Evolutionary conservation across 345 rosid species (phyloP).

Genomic region (Crucihimalaya himalaica): DNA sequence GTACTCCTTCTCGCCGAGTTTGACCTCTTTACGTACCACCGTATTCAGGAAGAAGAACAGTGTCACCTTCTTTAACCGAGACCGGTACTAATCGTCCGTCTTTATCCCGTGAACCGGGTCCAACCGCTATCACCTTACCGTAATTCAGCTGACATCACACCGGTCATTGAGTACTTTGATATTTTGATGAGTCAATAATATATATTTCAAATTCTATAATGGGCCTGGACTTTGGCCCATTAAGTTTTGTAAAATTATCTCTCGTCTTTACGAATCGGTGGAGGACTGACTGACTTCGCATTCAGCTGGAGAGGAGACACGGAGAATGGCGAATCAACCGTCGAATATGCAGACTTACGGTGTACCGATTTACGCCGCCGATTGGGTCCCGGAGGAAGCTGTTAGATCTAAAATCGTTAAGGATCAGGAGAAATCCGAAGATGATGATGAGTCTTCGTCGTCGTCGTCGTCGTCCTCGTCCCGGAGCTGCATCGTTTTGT

Average conservation of each 20-base stretch:
- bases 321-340: slow-evolving; percentile 32
- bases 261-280: background rate
- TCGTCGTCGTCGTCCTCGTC: slow-evolving; percentile 4
- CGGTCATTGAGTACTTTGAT: too few species aligned
- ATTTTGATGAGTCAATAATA: background rate
- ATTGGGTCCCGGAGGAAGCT: slow-evolving; percentile 60
- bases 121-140: background rate
- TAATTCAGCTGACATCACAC: background rate
- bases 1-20: background rate
- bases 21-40: background rate
- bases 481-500: slow-evolving; percentile 50
- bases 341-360: slow-evolving; percentile 68
- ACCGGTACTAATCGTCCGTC: background rate
- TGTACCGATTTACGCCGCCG: slow-evolving; percentile 73
- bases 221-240: slow-evolving; percentile 6
- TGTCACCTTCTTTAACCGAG: background rate
- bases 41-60: background rate
- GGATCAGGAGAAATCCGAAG: slow-evolving; percentile 36
- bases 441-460: slow-evolving; percentile 27
- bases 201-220: background rate
- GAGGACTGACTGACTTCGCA: background rate
- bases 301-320: background rate
- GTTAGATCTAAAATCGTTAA: slow-evolving; percentile 44
- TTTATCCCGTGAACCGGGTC: background rate
- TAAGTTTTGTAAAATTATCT: background rate